Evolutionary conservation across 257 asterid species (phyloP).

Genomic region (Solanum ahanhuiri): DNA sequence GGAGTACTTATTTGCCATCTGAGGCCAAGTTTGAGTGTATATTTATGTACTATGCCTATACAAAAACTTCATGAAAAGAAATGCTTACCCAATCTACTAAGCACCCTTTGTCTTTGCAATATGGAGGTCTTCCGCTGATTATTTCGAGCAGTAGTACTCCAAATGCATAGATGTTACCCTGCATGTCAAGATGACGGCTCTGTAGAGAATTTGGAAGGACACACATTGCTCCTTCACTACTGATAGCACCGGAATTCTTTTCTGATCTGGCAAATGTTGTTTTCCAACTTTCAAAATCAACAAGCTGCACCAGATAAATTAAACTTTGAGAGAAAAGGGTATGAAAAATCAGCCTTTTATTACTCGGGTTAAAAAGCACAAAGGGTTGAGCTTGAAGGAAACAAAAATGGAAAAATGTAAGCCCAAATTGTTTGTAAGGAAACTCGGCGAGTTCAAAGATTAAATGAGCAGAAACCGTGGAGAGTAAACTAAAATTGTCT

Average conservation of each 20-base stretch:
- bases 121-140: slow-evolving; percentile 84
- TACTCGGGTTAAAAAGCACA: background rate
- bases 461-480: background rate
- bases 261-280: slow-evolving; percentile 68
- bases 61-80: background rate
- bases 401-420: background rate
- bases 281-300: slow-evolving; percentile 95
- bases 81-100: slow-evolving; percentile 80
- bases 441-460: background rate
- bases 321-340: background rate
- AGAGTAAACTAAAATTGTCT: background rate
- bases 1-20: too few relatives aligned
- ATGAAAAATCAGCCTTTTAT: background rate
- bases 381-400: background rate
- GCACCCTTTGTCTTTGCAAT: slow-evolving; percentile 70
- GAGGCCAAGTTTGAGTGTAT: too few relatives aligned
- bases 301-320: slow-evolving; percentile 43
- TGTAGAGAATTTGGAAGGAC: slow-evolving; percentile 67
- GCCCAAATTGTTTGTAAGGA: background rate
- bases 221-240: slow-evolving; percentile 66
- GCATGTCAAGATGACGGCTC: slow-evolving; percentile 55
- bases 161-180: slow-evolving; percentile 73
- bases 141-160: slow-evolving; percentile 84
- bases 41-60: background rate
- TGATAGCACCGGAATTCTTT: slow-evolving; percentile 63